A percentile compares a stretch with the other conserved stretches of the same genome.
Conservation (phyloP, 1,284 basidiomycete genomes). For the Fomitopsis palustris region DNA sequence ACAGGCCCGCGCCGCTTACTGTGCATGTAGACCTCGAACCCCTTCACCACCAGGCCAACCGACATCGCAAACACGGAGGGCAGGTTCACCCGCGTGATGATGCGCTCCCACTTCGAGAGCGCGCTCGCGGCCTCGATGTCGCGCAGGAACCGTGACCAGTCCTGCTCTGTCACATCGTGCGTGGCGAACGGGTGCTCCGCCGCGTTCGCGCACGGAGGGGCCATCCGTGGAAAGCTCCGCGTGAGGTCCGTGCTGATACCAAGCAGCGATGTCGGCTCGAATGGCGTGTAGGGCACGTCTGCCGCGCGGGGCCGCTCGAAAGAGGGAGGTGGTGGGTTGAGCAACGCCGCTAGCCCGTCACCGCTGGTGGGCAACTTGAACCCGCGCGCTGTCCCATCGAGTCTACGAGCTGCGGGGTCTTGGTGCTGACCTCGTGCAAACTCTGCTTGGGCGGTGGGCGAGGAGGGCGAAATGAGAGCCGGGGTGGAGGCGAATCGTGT, state of each 20-base stretch:
- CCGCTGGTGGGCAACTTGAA: background rate
- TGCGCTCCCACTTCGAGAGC: constrained; percentile 21
- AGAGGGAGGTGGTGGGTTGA: constrained; percentile 12
- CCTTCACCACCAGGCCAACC: constrained; percentile 10
- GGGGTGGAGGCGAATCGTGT: background rate
- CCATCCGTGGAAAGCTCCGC: constrained; percentile 12
- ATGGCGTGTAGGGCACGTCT: constrained; percentile 5
- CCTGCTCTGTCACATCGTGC: constrained; percentile 34
- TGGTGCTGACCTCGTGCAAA: constrained; percentile 1
- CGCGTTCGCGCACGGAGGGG: constrained; percentile 13
- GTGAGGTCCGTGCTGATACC: constrained; percentile 11
- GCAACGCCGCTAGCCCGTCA: constrained; percentile 7
- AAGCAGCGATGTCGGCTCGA: constrained; percentile 9
- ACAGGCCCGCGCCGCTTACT: constrained; percentile 20
- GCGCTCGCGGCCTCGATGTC: constrained; percentile 7
- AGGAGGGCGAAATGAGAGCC: background rate
- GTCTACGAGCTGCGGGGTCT: background rate
- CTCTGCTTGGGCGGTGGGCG: background rate
- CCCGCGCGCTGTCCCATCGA: background rate
- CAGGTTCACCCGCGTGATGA: constrained; percentile 14
- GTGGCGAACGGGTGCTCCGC: constrained; percentile 34
- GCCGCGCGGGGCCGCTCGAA: constrained; percentile 7
- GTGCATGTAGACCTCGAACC: constrained; percentile 14
- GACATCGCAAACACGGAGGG: constrained; percentile 7
- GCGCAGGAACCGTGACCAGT: constrained; percentile 28